phyloP scores from a whole-genome alignment of 2,329 filamentous ascomycete genomes.

The Corniculantispora saksenae region DNA sequence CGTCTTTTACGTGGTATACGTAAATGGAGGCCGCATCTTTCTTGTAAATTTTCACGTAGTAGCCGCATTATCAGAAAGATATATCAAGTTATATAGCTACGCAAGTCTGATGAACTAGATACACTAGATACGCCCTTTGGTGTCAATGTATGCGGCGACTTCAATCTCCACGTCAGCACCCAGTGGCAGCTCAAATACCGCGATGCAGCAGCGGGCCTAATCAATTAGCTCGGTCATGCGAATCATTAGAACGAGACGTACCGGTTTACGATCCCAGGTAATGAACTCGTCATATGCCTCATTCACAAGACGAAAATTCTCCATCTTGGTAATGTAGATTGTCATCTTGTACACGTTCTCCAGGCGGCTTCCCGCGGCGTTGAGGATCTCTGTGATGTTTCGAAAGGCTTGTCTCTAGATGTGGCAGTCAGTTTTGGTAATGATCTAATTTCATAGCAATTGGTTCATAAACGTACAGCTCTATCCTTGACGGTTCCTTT shows the following conservation, averaged over 20 bases:
- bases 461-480: constrained; percentile 40
- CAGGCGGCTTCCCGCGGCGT: constrained; percentile 59
- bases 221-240: neutral
- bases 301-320: constrained; percentile 62
- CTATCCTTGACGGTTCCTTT: constrained; percentile 58
- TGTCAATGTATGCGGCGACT: constrained; percentile 49
- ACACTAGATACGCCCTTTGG: too few relatives aligned
- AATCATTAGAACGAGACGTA: constrained; percentile 46
- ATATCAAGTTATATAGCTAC: too few relatives aligned
- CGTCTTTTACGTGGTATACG: too few relatives aligned
- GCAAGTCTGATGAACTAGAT: too few relatives aligned
- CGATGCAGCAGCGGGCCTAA: constrained; percentile 66
- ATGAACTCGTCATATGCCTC: constrained; percentile 56
- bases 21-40: too few relatives aligned
- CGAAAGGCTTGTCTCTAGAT: constrained; percentile 54
- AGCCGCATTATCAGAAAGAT: too few relatives aligned
- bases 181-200: constrained; percentile 71
- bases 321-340: constrained; percentile 66
- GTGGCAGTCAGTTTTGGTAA: constrained; percentile 4
- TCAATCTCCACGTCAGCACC: constrained; percentile 75
- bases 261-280: constrained; percentile 45
- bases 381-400: constrained; percentile 60
- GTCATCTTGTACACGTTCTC: constrained; percentile 68
- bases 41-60: too few relatives aligned
- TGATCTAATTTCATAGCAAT: neutral